These are phyloP conservation scores for Chenopodium album DNA, from an alignment of 148 eudicot species.

Conservation along the genomic window DNA sequence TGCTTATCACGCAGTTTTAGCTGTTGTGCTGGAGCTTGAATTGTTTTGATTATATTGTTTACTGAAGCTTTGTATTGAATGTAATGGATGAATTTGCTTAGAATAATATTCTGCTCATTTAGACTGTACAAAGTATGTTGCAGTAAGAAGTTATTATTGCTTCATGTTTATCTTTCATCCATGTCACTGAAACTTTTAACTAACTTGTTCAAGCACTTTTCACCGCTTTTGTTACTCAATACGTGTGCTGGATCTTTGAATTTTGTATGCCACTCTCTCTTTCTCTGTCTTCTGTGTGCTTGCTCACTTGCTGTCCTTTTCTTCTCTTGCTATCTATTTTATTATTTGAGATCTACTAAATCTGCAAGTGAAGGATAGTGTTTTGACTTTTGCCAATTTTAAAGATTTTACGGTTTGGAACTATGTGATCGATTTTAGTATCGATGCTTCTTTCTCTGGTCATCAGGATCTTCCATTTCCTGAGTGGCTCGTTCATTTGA, in stretches of 20 bases:
- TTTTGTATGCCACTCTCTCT: background rate
- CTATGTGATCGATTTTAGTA: background rate
- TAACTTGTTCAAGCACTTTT: background rate
- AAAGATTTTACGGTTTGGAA: background rate
- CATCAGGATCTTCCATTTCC: conserved; percentile 21
- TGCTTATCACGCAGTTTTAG: background rate
- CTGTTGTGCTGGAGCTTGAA: conserved; percentile 4
- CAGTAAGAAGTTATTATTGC: no score
- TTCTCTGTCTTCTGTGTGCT: background rate
- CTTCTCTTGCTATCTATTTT: background rate
- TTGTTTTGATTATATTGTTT: background rate
- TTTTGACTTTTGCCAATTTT: background rate
- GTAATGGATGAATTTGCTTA: background rate
- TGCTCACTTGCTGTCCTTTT: no score
- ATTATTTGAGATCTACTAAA: no score
- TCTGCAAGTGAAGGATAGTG: background rate
- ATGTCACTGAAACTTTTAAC: no score
- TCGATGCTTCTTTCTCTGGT: conserved; percentile 41
- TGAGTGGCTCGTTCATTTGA: conserved; percentile 43
- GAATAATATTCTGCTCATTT: background rate
- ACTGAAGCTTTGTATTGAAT: background rate
- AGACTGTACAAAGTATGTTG: background rate
- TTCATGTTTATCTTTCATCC: no score
- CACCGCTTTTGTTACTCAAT: background rate
- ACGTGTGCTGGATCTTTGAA: background rate